These are phyloP conservation scores for Delonix regia DNA, from an alignment of 306 rosid genomes.

Conservation along the genomic window DNA sequence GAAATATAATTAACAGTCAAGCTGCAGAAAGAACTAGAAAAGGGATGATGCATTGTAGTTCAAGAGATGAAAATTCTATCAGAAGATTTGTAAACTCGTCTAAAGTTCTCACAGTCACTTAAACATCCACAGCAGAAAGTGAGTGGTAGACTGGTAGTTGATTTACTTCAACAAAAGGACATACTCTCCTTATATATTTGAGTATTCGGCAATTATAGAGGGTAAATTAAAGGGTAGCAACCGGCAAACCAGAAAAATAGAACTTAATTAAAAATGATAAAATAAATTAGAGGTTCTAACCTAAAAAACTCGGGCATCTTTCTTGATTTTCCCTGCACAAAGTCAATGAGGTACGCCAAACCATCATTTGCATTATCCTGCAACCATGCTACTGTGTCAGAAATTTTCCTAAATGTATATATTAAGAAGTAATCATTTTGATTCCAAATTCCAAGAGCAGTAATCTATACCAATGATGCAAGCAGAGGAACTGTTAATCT, in stretches of 20 bases:
- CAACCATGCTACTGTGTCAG: slow-evolving; percentile 37
- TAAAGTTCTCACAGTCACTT: slow-evolving; percentile 16
- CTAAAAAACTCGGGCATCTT: slow-evolving; percentile 65
- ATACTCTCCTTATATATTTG: not conserved
- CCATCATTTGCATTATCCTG: slow-evolving; percentile 79
- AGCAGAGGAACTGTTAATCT: not conserved
- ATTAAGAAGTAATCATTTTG: not conserved
- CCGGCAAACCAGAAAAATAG: not conserved
- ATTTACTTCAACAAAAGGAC: not conserved
- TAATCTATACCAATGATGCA: slow-evolving; percentile 14
- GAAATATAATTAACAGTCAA: slow-evolving; percentile 18
- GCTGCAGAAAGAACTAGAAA: slow-evolving; percentile 20
- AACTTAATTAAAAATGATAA: slow-evolving; percentile 29
- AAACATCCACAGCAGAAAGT: slow-evolving; percentile 17
- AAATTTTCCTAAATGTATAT: slow-evolving; percentile 10
- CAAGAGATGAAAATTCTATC: slow-evolving; percentile 4
- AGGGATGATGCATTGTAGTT: not conserved
- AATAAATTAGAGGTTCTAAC: slow-evolving; percentile 44
- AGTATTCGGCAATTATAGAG: slow-evolving; percentile 15
- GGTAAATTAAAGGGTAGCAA: slow-evolving; percentile 15
- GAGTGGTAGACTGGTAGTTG: not conserved
- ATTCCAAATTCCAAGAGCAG: slow-evolving; percentile 2
- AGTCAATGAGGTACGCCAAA: slow-evolving; percentile 60
- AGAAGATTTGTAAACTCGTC: slow-evolving; percentile 19
- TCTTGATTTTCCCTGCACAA: slow-evolving; percentile 55